These are phyloP conservation scores for Skeletonema grethae DNA, from an alignment of 108 stramenopile genomes.

Conservation along the genomic window DNA sequence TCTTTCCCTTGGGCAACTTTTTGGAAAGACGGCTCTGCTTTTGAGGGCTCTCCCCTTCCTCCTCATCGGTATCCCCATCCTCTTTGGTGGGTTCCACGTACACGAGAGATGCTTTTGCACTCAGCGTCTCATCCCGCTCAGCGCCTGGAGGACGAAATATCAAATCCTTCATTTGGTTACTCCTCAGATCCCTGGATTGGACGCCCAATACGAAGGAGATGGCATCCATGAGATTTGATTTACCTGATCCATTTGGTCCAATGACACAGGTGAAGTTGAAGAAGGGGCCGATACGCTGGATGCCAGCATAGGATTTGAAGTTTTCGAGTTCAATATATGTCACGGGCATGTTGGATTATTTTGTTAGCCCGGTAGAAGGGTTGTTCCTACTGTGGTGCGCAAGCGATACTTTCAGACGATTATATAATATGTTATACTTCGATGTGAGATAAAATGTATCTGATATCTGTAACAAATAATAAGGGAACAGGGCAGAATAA, in stretches of 20 bases:
- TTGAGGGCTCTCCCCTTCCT: constrained; percentile 30
- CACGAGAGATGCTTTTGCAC: constrained; percentile 76
- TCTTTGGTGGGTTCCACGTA: constrained; percentile 54
- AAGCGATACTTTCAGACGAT: neutral
- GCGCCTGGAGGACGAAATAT: constrained; percentile 85
- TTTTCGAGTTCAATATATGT: constrained; percentile 95
- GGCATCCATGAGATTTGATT: constrained; percentile 84
- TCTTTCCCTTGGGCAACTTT: constrained; percentile 37
- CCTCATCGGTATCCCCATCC: constrained; percentile 33
- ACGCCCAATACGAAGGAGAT: constrained; percentile 97
- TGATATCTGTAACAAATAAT: too few species aligned
- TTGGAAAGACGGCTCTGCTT: constrained; percentile 24
- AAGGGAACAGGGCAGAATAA: too few species aligned
- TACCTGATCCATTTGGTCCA: constrained; percentile 96
- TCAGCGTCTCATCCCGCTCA: constrained; percentile 37
- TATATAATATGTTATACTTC: neutral
- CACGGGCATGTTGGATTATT: constrained; percentile 60
- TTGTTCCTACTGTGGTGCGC: neutral
- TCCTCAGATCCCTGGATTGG: constrained; percentile 92
- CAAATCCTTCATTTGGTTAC: constrained; percentile 91
- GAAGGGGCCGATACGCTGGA: constrained; percentile 95
- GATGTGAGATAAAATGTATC: neutral
- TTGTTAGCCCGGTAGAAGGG: neutral
- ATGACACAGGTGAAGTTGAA: constrained; percentile 94
- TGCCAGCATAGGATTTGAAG: constrained; percentile 98